Conservation (phyloP, 495 filamentous ascomycete genomes). For the Cercophora scortea region DNA sequence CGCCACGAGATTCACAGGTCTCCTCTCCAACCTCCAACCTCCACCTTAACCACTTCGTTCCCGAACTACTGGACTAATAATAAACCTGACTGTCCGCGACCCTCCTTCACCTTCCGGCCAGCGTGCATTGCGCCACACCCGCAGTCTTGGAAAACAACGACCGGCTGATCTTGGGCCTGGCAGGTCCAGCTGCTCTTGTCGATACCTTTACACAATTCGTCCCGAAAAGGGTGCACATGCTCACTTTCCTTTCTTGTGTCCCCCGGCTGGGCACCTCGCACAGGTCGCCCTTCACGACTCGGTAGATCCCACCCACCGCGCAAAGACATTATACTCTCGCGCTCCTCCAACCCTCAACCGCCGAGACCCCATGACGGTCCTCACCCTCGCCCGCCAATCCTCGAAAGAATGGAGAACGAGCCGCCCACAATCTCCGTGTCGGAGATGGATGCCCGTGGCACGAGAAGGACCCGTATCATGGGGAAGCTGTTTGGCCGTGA, state of each 20-base stretch:
- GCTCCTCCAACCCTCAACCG: background rate
- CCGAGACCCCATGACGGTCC: too few species aligned
- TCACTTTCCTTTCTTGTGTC: conserved; percentile 5
- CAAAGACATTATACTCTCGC: conserved; percentile 19
- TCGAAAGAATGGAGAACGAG: conserved; percentile 37
- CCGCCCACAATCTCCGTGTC: conserved; percentile 21
- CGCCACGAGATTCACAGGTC: too few species aligned
- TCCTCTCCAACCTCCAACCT: too few species aligned
- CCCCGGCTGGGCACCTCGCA: background rate
- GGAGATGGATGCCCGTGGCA: conserved; percentile 22
- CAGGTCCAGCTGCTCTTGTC: too few species aligned
- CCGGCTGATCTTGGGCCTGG: too few species aligned
- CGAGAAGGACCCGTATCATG: conserved; percentile 39
- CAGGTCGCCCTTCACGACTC: background rate
- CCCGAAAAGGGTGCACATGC: conserved; percentile 6
- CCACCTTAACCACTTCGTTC: too few species aligned
- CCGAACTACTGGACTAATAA: too few species aligned
- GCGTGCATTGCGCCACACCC: too few species aligned
- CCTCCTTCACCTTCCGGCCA: too few species aligned
- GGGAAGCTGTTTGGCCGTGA: conserved; percentile 40
- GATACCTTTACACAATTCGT: too few species aligned
- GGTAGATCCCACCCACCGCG: background rate
- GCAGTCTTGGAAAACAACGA: too few species aligned
- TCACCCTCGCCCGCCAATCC: conserved; percentile 10
- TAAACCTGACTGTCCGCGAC: too few species aligned